Evolutionary conservation across 2,329 filamentous ascomycete species (phyloP).

Genomic region (Colletotrichum sansevieriae): DNA sequence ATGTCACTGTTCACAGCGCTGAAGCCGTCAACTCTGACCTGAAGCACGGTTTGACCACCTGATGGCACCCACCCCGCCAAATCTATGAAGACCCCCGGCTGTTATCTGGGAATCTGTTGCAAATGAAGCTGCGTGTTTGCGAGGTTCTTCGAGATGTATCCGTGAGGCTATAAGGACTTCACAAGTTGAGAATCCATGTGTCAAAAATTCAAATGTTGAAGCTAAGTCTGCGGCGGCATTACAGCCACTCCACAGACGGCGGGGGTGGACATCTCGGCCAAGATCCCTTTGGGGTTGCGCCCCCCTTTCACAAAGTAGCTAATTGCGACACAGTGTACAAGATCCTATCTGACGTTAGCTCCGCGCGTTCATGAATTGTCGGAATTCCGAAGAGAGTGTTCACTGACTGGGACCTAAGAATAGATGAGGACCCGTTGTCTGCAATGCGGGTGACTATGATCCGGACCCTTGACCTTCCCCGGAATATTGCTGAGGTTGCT

Average conservation of each 20-base stretch:
- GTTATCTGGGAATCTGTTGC: no score
- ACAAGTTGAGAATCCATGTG: background rate
- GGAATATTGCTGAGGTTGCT: background rate
- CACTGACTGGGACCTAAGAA: background rate
- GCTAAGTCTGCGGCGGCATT: background rate
- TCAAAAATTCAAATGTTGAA: background rate
- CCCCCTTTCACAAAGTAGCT: background rate
- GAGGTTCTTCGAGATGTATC: background rate
- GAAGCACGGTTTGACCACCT: no score
- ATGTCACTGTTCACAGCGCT: no score
- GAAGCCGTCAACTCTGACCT: no score
- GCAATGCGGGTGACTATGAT: background rate
- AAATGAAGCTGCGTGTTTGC: no score
- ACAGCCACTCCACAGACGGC: background rate
- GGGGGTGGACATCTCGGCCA: background rate
- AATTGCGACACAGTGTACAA: background rate
- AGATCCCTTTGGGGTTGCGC: background rate
- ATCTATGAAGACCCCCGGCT: no score
- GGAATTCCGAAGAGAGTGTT: background rate
- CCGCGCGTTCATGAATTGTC: background rate
- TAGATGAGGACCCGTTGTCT: background rate
- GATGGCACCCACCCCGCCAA: no score
- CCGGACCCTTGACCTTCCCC: background rate
- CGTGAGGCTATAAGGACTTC: background rate
- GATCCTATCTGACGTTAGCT: background rate